These are phyloP conservation scores for Salix koriyanagi DNA, from an alignment of 345 rosid species.

Conservation along the genomic window DNA sequence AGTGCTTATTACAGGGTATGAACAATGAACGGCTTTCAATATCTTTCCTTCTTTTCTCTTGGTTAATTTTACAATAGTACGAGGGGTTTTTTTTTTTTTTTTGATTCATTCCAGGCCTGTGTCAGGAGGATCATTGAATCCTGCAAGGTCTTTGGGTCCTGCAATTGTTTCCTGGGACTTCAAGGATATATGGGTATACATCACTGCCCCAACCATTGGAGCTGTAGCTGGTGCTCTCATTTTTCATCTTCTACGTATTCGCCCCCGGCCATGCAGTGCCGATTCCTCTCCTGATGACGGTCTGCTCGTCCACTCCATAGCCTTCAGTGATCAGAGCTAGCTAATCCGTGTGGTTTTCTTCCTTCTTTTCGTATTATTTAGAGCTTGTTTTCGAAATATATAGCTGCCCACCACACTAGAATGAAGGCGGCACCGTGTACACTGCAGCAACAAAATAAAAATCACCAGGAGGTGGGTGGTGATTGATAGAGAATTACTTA, in stretches of 20 bases:
- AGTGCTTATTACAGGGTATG: slow-evolving; percentile 71
- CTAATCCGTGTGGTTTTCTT: too few species aligned
- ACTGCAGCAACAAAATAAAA: too few species aligned
- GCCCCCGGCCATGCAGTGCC: slow-evolving; percentile 24
- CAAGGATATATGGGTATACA: slow-evolving; percentile 67
- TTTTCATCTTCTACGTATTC: slow-evolving; percentile 41
- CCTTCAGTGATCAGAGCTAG: neutral
- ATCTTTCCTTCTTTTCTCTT: too few species aligned
- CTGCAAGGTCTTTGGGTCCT: slow-evolving; percentile 89
- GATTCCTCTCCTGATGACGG: slow-evolving; percentile 30
- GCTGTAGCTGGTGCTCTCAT: slow-evolving; percentile 54
- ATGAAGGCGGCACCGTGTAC: too few species aligned
- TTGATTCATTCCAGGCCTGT: slow-evolving; percentile 47
- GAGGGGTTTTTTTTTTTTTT: neutral
- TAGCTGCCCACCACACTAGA: too few species aligned
- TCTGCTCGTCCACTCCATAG: slow-evolving; percentile 14
- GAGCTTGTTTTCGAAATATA: too few species aligned
- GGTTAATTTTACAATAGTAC: too few species aligned
- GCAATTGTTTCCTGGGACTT: slow-evolving; percentile 71
- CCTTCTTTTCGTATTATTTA: too few species aligned
- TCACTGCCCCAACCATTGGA: slow-evolving; percentile 66
- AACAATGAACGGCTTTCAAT: neutral
- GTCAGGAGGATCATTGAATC: slow-evolving; percentile 93
- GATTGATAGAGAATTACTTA: too few species aligned
- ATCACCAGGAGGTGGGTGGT: too few species aligned